These are phyloP conservation scores for Entomortierella parvispora DNA, from an alignment of 192 early-diverging fungal species.

Conservation along the genomic window DNA sequence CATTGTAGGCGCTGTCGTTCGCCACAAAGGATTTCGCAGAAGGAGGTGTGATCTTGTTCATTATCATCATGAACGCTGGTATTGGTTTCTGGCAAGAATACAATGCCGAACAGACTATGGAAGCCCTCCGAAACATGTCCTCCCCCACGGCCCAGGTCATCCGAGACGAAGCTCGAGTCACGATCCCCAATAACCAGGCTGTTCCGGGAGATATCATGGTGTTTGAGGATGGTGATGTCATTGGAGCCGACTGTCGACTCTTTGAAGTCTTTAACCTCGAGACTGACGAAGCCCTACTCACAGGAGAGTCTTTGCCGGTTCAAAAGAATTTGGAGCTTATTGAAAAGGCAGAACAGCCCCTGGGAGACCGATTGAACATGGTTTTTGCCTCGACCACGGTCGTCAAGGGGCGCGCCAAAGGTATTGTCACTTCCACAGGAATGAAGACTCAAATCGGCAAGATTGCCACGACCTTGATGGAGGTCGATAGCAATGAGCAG, in stretches of 20 bases:
- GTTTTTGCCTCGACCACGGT: constrained; percentile 89
- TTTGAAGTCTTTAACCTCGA: constrained; percentile 80
- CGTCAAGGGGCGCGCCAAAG: constrained; percentile 90
- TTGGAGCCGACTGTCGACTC: constrained; percentile 92
- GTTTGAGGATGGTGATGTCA: constrained; percentile 91
- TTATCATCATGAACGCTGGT: constrained; percentile 81
- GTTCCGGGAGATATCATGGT: constrained; percentile 91
- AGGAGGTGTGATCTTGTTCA: constrained; percentile 79
- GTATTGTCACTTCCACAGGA: constrained; percentile 84
- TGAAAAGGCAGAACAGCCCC: constrained; percentile 70
- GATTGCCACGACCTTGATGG: constrained; percentile 81
- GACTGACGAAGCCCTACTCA: constrained; percentile 92
- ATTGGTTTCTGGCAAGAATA: constrained; percentile 95
- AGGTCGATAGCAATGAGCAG: constrained; percentile 57
- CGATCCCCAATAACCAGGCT: constrained; percentile 80
- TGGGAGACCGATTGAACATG: constrained; percentile 91
- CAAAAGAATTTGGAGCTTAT: constrained; percentile 76
- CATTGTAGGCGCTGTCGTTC: constrained; percentile 61
- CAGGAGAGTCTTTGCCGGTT: constrained; percentile 87
- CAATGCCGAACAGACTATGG: constrained; percentile 92
- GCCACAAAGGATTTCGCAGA: constrained; percentile 73
- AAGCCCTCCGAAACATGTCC: too few species aligned
- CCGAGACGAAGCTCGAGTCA: constrained; percentile 77
- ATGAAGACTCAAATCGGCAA: too few species aligned
- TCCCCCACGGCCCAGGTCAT: constrained; percentile 84